Evolutionary conservation across 257 asterid species (phyloP).

Genomic region (Jasminum sambac): DNA sequence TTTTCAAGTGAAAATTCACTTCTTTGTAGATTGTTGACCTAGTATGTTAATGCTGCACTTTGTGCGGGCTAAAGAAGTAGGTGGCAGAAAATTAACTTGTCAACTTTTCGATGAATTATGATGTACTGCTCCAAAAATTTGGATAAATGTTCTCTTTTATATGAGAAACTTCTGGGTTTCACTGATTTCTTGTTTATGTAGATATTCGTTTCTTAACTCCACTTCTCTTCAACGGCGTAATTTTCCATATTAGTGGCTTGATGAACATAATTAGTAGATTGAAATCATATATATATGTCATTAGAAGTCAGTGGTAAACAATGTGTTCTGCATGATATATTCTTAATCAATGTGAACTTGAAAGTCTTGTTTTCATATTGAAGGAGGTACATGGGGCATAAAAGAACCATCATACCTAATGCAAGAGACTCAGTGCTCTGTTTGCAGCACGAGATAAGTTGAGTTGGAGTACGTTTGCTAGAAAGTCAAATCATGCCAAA

Average conservation of each 20-base stretch:
- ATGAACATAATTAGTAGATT: not conserved
- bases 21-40: not conserved
- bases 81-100: not conserved
- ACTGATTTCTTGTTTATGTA: not conserved
- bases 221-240: not conserved
- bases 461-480: slow-evolving; percentile 77
- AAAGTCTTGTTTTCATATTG: slow-evolving; percentile 28
- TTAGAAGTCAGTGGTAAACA: not conserved
- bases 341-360: too few relatives aligned
- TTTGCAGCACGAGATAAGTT: slow-evolving; percentile 61
- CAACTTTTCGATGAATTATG: not conserved
- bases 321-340: slow-evolving; percentile 7
- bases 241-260: too few relatives aligned
- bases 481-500: slow-evolving; percentile 85
- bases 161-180: not conserved
- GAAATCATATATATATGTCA: not conserved
- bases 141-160: not conserved
- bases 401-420: slow-evolving; percentile 92
- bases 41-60: not conserved
- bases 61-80: not conserved
- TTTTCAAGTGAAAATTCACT: too few relatives aligned
- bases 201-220: not conserved
- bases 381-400: slow-evolving; percentile 97
- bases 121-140: not conserved
- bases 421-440: slow-evolving; percentile 80